A percentile compares a stretch with the other conserved stretches of the same genome.
Conservation (phyloP, 73 alveolate species). For the Paramecium biaurelia region DNA sequence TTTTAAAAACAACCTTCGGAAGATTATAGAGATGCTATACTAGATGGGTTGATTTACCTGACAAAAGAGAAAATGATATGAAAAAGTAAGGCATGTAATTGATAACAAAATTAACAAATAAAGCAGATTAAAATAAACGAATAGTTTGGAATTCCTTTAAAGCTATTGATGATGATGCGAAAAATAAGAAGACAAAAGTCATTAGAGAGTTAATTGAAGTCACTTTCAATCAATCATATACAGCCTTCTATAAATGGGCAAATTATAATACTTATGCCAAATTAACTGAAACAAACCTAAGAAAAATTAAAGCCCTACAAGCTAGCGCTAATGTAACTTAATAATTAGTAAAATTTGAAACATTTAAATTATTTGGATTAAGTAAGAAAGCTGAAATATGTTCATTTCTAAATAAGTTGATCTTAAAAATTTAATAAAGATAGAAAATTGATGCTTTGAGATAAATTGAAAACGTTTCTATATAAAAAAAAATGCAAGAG, state of each 20-base stretch:
- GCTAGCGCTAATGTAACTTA: not conserved
- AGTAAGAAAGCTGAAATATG: not conserved
- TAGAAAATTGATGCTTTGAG: not conserved
- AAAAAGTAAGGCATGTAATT: not conserved
- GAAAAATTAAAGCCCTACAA: not conserved
- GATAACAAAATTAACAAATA: slow-evolving; percentile 10
- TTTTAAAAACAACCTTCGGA: not conserved
- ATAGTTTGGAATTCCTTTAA: slow-evolving; percentile 13
- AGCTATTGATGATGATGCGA: not conserved
- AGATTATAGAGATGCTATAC: slow-evolving; percentile 17
- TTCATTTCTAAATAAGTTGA: not conserved
- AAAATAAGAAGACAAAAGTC: slow-evolving; percentile 31
- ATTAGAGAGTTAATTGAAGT: slow-evolving; percentile 34
- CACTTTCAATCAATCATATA: not conserved
- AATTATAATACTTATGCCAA: slow-evolving; percentile 18
- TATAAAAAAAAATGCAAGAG: not conserved
- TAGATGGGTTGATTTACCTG: slow-evolving; percentile 16
- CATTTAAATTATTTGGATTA: not conserved
- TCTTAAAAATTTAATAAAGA: not conserved
- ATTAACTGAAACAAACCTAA: slow-evolving; percentile 5
- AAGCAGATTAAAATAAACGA: not conserved
- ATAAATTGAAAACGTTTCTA: not conserved
- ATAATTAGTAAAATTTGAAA: not conserved
- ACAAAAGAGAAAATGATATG: not conserved
- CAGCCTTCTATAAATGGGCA: slow-evolving; percentile 42